Evolutionary conservation across 164 flowering plant genomes (phyloP).

Genomic region (Santalum album): DNA sequence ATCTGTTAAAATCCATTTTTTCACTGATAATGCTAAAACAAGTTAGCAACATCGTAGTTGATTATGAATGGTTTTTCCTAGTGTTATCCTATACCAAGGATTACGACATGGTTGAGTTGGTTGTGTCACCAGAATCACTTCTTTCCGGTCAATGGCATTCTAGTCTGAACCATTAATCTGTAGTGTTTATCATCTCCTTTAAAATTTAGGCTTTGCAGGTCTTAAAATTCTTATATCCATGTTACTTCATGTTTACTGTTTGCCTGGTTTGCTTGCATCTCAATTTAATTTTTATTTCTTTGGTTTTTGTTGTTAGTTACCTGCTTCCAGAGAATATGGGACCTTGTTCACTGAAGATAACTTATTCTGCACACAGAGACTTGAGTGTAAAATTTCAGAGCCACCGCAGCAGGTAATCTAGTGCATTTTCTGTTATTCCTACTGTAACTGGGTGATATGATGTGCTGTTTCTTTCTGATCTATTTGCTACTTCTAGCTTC

Average conservation of each 20-base stretch:
- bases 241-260: neutral
- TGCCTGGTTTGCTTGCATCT: neutral
- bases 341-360: slow-evolving; percentile 63
- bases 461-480: slow-evolving; percentile 1
- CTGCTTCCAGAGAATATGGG: slow-evolving; percentile 75
- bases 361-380: slow-evolving; percentile 90
- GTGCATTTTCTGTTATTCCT: too few species aligned
- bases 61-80: neutral
- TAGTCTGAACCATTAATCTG: neutral
- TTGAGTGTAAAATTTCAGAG: slow-evolving; percentile 90
- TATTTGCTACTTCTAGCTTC: neutral
- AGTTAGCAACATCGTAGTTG: too few species aligned
- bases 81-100: neutral
- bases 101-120: too few species aligned
- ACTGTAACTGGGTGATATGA: neutral
- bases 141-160: neutral
- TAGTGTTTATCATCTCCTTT: neutral
- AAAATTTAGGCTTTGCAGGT: neutral
- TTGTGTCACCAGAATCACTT: too few species aligned
- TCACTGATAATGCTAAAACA: too few species aligned
- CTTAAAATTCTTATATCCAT: neutral
- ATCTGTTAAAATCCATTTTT: too few species aligned
- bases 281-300: neutral
- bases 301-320: slow-evolving; percentile 34
- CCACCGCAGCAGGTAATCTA: slow-evolving; percentile 98